These are phyloP conservation scores for Candolleomyces aberdarensis DNA, from an alignment of 768 basidiomycete species.

Conservation along the genomic window DNA sequence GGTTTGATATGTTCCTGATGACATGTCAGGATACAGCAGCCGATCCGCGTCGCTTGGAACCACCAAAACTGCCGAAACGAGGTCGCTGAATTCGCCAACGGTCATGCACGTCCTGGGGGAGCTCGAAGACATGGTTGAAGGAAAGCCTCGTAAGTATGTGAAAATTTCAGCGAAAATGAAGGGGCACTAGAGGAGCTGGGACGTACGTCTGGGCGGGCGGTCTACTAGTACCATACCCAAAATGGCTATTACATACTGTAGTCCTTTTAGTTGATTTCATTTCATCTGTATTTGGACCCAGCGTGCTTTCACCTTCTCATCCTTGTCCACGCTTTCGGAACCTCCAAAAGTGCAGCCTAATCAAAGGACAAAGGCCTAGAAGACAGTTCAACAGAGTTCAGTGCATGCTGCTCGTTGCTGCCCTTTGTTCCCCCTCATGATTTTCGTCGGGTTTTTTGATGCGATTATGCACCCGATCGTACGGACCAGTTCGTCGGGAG, in stretches of 20 bases:
- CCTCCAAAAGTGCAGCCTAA: background rate
- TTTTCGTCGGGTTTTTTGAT: no score
- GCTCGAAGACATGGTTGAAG: no score
- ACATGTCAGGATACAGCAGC: background rate
- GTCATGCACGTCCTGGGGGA: background rate
- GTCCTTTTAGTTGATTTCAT: background rate
- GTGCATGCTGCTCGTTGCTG: no score
- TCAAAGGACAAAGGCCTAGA: background rate
- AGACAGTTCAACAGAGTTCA: background rate
- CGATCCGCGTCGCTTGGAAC: background rate
- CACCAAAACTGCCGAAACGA: background rate
- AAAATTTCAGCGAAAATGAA: background rate
- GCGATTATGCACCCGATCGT: no score
- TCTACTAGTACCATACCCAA: background rate
- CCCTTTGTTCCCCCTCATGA: no score
- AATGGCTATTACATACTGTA: background rate
- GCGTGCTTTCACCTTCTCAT: background rate
- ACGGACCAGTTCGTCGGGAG: no score
- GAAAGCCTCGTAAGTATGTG: background rate
- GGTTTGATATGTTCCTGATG: background rate
- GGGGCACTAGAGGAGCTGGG: background rate
- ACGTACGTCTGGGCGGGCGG: background rate
- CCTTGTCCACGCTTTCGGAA: conserved; percentile 2
- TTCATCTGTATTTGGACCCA: background rate
- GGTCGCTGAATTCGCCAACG: background rate